phyloP scores from a whole-genome alignment of 257 asterid species.

The Perilla frutescens region DNA sequence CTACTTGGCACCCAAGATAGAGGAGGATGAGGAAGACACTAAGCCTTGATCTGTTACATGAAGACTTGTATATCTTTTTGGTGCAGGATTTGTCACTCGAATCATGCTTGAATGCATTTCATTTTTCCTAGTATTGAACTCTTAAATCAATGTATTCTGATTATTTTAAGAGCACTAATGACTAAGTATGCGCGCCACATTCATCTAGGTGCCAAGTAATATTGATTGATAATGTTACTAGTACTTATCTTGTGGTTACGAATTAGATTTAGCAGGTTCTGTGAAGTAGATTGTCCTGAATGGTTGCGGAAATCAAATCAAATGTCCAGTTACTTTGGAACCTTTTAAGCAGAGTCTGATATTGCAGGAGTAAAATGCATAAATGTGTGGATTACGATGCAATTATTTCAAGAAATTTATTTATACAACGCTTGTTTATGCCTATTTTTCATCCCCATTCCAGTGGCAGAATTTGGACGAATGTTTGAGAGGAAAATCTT shows the following conservation, averaged over 20 bases:
- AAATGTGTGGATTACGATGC: no score
- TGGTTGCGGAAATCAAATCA: no score
- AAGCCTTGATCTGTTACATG: constrained; percentile 50
- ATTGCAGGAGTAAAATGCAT: no score
- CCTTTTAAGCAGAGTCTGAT: no score
- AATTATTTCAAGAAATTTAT: no score
- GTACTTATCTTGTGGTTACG: neutral
- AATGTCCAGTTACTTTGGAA: no score
- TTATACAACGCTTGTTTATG: no score
- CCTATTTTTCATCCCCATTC: no score
- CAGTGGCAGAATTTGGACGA: no score
- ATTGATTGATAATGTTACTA: neutral
- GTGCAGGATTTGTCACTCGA: neutral
- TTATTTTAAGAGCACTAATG: neutral
- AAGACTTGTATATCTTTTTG: constrained; percentile 20
- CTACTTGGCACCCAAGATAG: constrained; percentile 89
- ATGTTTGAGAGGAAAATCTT: no score
- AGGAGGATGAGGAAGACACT: constrained; percentile 79
- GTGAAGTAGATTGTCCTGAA: no score
- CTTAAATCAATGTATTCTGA: neutral
- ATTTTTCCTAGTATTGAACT: neutral
- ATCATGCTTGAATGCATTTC: neutral
- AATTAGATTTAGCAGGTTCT: neutral
- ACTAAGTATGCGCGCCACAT: neutral
- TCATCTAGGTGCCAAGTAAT: neutral